Conservation (phyloP, 495 filamentous ascomycete genomes). For the Xylaria acuta region DNA sequence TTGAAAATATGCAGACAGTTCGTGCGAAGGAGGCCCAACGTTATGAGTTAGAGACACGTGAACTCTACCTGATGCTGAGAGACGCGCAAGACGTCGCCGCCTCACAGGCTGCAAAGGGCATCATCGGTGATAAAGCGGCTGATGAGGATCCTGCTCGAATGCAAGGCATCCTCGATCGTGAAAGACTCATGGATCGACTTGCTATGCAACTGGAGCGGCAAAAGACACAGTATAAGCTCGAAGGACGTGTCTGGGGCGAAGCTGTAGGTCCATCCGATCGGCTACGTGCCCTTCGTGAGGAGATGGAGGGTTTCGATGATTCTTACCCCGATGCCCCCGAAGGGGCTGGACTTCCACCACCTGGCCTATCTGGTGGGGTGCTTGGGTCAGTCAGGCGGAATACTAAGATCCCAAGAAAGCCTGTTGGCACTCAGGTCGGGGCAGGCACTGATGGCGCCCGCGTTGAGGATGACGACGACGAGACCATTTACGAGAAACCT, state of each 20-base stretch:
- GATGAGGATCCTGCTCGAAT: conserved; percentile 75
- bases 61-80: conserved; percentile 97
- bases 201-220: conserved; percentile 95
- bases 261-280: conserved; percentile 84
- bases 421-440: conserved; percentile 50
- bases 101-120: conserved; percentile 77
- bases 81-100: conserved; percentile 97
- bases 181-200: conserved; percentile 87
- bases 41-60: conserved; percentile 93
- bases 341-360: conserved; percentile 36
- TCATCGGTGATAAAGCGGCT: conserved; percentile 58
- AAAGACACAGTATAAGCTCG: conserved; percentile 97
- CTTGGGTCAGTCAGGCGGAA: conserved; percentile 66
- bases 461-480: conserved; percentile 53
- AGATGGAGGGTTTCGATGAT: conserved; percentile 77
- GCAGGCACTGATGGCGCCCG: conserved; percentile 47
- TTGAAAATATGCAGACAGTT: conserved; percentile 83
- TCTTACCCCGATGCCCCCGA: conserved; percentile 47
- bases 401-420: conserved; percentile 67
- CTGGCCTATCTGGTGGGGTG: conserved; percentile 56
- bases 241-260: conserved; percentile 92
- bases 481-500: conserved; percentile 68
- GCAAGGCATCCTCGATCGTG: conserved; percentile 91
- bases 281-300: conserved; percentile 87
- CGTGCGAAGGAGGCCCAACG: conserved; percentile 92